Evolutionary conservation across 768 basidiomycete species (phyloP), one percentile per base, ranked within the genome.

Genomic region (Russula compacta): DNA sequence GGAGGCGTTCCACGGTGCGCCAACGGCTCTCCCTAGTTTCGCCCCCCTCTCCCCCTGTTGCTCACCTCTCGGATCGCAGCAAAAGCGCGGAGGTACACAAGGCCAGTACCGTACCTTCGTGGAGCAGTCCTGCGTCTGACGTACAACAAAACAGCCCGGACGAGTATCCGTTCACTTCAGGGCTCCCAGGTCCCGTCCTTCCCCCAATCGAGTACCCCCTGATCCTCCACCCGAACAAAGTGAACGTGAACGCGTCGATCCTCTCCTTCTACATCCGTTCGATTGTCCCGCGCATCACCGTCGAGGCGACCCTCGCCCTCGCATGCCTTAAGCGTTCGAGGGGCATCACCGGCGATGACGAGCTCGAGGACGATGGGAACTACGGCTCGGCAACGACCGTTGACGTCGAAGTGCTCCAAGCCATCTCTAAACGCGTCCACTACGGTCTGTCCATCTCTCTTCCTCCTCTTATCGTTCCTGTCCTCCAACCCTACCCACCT

Each of bases 361-460:
- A 89, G 70, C 83, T 78, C 70, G 86, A 93, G 65, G 94, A 98
- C 71, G 97, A 99, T 68, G 95, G 94, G 33, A 99, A 99, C 73
- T 97, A 99, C 71, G 97, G 97, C 17, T 94, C 91, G 70, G 87
- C 93, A 0, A 92, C 93, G 1, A 95, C 91, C 33, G 82, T 97
- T 60, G 97, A 99, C 70, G 83, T 99, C 32, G 95, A 98, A 73
- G 86, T 93, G 3, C 81, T 99, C n/a, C 95, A 98, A 70, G 87
- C 94, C n/a, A 87, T 99, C 70, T 94, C 91, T 75, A 89, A 98
- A 76, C 85, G 97, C 42, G 95, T 99, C 38, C 97, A 99, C 73
- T 99, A 95, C 69, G 97, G 97, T 95, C 66, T 55, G 82, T 73
- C 32, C 32, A 8, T 21, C 42, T 14, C 36, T 44, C 29, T 24